A percentile compares a stretch with the other conserved stretches of the same genome.
Conservation (phyloP, 192 early-diverging fungal species). For the Diversispora epigaea region DNA sequence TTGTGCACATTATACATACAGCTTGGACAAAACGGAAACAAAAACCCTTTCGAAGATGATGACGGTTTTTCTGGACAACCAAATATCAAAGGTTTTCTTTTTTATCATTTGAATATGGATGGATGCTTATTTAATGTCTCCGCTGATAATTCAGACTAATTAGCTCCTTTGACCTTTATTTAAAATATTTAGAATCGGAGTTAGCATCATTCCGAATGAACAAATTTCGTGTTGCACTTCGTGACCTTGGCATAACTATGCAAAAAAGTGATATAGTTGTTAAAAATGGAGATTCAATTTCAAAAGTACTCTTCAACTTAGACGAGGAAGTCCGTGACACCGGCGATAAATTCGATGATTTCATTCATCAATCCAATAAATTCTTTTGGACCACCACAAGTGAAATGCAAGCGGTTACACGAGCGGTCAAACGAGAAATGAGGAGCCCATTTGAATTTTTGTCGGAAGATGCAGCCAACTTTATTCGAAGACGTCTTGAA, state of each 20-base stretch:
- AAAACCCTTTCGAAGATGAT: background rate
- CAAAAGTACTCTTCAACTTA: background rate
- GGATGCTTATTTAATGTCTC: background rate
- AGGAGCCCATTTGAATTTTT: background rate
- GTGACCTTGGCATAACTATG: background rate
- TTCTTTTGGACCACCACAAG: background rate
- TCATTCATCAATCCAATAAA: background rate
- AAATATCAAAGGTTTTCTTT: background rate
- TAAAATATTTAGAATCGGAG: background rate
- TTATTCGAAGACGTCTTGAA: background rate
- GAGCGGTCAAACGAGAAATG: background rate
- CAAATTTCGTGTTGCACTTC: background rate
- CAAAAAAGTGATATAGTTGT: slow-evolving; percentile 12
- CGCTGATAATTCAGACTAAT: background rate
- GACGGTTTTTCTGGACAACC: background rate
- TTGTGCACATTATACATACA: background rate
- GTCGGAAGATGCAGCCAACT: background rate
- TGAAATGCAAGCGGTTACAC: background rate
- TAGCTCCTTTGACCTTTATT: background rate
- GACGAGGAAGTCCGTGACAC: background rate
- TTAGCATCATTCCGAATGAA: background rate
- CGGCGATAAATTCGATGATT: slow-evolving; percentile 1
- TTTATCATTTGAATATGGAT: background rate
- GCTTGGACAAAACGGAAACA: background rate
- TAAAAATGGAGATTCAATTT: slow-evolving; percentile 2